Percentiles rank a stretch among this genome's conserved stretches.
These are phyloP conservation scores for Exophiala calicioides DNA, from an alignment of 2,329 filamentous ascomycete genomes.

Conservation along the genomic window DNA sequence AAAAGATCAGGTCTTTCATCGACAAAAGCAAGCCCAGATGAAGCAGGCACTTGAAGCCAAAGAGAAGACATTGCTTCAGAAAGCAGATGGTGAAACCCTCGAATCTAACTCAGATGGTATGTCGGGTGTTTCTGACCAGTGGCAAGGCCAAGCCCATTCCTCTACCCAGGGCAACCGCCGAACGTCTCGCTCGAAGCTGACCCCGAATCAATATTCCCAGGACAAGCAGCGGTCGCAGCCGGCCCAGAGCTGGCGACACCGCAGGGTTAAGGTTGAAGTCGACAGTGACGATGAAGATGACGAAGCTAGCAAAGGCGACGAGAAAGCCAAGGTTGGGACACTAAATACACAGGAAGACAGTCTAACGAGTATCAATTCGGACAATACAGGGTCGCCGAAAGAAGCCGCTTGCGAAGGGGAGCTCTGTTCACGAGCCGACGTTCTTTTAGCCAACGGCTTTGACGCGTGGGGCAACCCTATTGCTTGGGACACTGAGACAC, in stretches of 20 bases:
- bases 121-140: conserved; percentile 20
- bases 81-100: conserved; percentile 7
- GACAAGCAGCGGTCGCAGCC: conserved; percentile 11
- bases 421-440: conserved; percentile 7
- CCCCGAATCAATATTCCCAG: conserved; percentile 17
- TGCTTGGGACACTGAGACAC: conserved; percentile 25
- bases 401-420: not conserved
- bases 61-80: conserved; percentile 21
- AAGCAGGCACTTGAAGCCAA: conserved; percentile 26
- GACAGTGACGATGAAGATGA: conserved; percentile 26
- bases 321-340: not conserved
- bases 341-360: not conserved
- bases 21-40: conserved; percentile 25
- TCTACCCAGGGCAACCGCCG: conserved; percentile 1
- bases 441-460: conserved; percentile 15
- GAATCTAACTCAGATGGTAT: conserved; percentile 26
- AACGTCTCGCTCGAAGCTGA: conserved; percentile 20
- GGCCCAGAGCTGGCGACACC: conserved; percentile 13
- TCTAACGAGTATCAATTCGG: not conserved
- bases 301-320: conserved; percentile 2
- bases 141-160: conserved; percentile 8
- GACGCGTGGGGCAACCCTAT: conserved; percentile 22
- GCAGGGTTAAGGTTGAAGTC: conserved; percentile 19
- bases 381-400: not conserved
- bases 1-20: conserved; percentile 28